Conservation (phyloP, 2,329 filamentous ascomycete species). For the Colletotrichum tabaci region DNA sequence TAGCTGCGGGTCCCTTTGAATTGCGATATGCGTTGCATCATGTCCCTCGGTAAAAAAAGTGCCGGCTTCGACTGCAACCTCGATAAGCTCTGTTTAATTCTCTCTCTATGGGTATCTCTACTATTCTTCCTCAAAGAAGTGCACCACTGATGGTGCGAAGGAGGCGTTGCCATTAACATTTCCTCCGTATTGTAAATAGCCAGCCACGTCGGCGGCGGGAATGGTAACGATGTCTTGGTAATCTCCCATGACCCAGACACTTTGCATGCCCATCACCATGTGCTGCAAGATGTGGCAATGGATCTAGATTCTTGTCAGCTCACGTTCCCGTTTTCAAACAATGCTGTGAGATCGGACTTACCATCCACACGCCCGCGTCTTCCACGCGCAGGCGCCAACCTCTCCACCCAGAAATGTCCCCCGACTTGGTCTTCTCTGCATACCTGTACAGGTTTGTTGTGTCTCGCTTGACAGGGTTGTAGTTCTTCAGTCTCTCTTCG, state of each 20-base stretch:
- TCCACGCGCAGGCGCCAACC: conserved; percentile 69
- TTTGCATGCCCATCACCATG: conserved; percentile 68
- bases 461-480: conserved; percentile 57
- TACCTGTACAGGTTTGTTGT: conserved; percentile 72
- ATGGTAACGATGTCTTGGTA: conserved; percentile 42
- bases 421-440: conserved; percentile 53
- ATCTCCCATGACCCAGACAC: conserved; percentile 48
- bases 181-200: conserved; percentile 62
- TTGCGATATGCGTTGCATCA: not conserved
- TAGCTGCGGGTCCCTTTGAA: not conserved
- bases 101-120: conserved; percentile 6
- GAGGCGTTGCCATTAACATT: conserved; percentile 59
- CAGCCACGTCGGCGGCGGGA: conserved; percentile 52
- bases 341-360: not conserved
- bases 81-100: not conserved
- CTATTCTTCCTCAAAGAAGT: conserved; percentile 30
- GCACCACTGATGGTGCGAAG: conserved; percentile 40
- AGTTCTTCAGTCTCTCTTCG: conserved; percentile 54
- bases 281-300: conserved; percentile 73
- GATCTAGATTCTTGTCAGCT: conserved; percentile 49
- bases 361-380: conserved; percentile 72
- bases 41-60: not conserved
- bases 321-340: not conserved
- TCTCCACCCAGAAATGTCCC: conserved; percentile 68
- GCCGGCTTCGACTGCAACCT: not conserved